Percentiles rank a stretch among this genome's conserved stretches.
Conservation (phyloP, 164 flowering plant genomes). For the Sedum album region DNA sequence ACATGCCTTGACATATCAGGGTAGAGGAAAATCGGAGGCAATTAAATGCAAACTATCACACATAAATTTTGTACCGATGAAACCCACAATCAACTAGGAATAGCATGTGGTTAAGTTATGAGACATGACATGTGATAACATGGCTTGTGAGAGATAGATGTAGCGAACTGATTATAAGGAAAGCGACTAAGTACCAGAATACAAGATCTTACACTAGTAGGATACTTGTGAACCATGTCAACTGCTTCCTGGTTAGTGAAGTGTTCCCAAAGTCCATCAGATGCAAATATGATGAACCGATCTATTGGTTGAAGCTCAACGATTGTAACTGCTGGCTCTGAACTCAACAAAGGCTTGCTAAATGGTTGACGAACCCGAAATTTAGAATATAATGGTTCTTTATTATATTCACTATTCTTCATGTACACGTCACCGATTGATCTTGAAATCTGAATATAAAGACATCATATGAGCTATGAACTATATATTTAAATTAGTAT, state of each 20-base stretch:
- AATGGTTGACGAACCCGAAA: neutral
- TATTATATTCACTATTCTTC: neutral
- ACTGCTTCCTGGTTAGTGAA: slow-evolving; percentile 7
- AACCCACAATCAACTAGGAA: neutral
- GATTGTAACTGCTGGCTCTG: neutral
- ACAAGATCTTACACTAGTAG: neutral
- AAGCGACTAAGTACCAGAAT: neutral
- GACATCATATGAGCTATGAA: neutral
- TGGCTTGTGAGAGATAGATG: neutral
- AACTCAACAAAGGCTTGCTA: neutral
- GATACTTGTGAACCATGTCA: slow-evolving; percentile 3
- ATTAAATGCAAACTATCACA: neutral
- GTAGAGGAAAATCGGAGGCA: neutral
- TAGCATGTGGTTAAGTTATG: neutral
- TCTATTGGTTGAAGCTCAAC: neutral
- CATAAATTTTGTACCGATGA: neutral
- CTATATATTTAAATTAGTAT: no score
- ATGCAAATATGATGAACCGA: slow-evolving; percentile 4
- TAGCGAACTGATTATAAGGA: neutral
- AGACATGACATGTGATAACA: neutral
- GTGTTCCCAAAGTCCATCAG: slow-evolving; percentile 7
- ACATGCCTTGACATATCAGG: neutral
- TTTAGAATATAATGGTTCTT: neutral
- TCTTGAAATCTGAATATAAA: neutral
- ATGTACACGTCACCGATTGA: neutral